A percentile compares a stretch with the other conserved stretches of the same genome.
These are phyloP conservation scores for Daldinia grandis DNA, from an alignment of 495 filamentous ascomycete species.

Conservation along the genomic window DNA sequence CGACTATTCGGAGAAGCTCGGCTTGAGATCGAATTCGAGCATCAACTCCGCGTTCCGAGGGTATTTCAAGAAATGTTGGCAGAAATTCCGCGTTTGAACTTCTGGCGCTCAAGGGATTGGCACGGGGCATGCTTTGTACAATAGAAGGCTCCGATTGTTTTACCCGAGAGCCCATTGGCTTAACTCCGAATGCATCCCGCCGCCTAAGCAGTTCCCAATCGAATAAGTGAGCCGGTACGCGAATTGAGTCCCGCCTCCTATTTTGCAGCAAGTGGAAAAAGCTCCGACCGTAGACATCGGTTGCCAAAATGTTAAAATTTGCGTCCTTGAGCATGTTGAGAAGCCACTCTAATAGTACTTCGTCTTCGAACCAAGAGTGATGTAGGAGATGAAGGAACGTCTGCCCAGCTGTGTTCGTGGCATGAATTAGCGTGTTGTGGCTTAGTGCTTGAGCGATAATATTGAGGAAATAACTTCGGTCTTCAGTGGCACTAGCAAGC, in stretches of 20 bases:
- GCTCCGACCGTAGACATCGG: slow-evolving; percentile 56
- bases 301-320: slow-evolving; percentile 47
- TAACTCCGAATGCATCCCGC: slow-evolving; percentile 53
- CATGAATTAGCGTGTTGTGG: slow-evolving; percentile 14
- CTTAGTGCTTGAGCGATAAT: slow-evolving; percentile 37
- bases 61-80: slow-evolving; percentile 16
- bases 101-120: slow-evolving; percentile 15
- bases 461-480: slow-evolving; percentile 43
- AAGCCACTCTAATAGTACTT: slow-evolving; percentile 40
- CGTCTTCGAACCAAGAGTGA: slow-evolving; percentile 48
- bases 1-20: slow-evolving; percentile 49
- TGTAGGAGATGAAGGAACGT: slow-evolving; percentile 60
- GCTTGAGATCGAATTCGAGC: slow-evolving; percentile 39
- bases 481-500: slow-evolving; percentile 47
- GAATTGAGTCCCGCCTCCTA: slow-evolving; percentile 17
- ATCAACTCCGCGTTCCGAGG: slow-evolving; percentile 15
- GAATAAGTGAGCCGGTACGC: slow-evolving; percentile 28
- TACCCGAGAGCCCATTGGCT: slow-evolving; percentile 22
- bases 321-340: slow-evolving; percentile 37
- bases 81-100: neutral
- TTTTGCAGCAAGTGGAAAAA: slow-evolving; percentile 52
- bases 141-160: neutral
- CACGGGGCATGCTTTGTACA: neutral
- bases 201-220: slow-evolving; percentile 31
- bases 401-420: slow-evolving; percentile 54